phyloP scores from a whole-genome alignment of 1,139 yeast species.

The Nakaseomyces bracarensis region DNA sequence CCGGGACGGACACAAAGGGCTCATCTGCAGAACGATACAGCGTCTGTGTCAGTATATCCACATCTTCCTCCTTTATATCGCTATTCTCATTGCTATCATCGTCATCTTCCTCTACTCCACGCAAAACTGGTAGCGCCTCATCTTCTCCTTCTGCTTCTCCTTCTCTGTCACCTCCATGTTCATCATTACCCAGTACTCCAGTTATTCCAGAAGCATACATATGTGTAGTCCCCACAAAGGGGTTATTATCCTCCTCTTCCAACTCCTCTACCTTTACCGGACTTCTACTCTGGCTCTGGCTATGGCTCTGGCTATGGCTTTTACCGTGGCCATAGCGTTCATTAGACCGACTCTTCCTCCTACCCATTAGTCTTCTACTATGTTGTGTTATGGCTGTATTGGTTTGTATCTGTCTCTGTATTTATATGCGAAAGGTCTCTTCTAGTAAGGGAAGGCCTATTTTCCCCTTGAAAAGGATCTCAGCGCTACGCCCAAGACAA shows the following conservation, averaged over 20 bases:
- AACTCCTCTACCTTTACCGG: slow-evolving; percentile 1
- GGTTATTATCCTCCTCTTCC: slow-evolving; percentile 43
- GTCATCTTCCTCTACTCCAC: not conserved
- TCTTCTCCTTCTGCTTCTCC: too few relatives aligned
- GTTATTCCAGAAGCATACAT: slow-evolving; percentile 36
- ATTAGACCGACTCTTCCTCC: not conserved
- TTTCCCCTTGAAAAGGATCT: too few relatives aligned
- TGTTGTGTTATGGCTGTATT: too few relatives aligned
- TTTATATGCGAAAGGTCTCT: too few relatives aligned
- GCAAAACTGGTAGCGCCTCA: too few relatives aligned
- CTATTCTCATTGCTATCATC: slow-evolving; percentile 1
- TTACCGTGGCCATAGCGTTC: not conserved
- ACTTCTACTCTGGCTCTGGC: too few relatives aligned
- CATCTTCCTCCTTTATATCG: slow-evolving; percentile 9
- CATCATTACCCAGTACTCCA: not conserved
- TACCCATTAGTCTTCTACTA: too few relatives aligned
- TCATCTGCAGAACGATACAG: slow-evolving; percentile 2
- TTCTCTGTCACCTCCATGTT: not conserved
- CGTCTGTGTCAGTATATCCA: slow-evolving; percentile 7
- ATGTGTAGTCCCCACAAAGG: slow-evolving; percentile 40
- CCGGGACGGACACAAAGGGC: slow-evolving; percentile 8
- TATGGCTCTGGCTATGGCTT: too few relatives aligned
- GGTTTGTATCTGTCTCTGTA: too few relatives aligned
- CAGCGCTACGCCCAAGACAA: too few relatives aligned
- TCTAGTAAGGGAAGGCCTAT: too few relatives aligned